These are phyloP conservation scores for Talaromyces nanjingensis DNA, from an alignment of 495 filamentous ascomycete species.

Conservation along the genomic window DNA sequence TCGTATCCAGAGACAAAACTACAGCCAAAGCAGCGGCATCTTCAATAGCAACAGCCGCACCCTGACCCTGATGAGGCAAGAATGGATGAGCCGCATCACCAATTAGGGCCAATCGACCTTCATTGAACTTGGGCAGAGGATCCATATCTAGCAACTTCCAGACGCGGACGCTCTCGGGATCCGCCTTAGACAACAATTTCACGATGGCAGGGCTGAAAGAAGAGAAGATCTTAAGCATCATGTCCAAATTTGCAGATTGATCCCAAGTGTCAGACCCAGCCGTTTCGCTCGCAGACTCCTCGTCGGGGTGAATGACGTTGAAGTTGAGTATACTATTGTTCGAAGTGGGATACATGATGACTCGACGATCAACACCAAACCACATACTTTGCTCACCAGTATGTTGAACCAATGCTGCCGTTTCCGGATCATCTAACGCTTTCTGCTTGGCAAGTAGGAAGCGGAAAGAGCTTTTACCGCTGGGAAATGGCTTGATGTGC, in stretches of 20 bases:
- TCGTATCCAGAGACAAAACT: slow-evolving; percentile 40
- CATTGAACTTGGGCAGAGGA: slow-evolving; percentile 44
- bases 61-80: slow-evolving; percentile 48
- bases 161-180: slow-evolving; percentile 43
- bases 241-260: slow-evolving; percentile 34
- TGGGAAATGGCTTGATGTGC: slow-evolving; percentile 15
- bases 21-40: slow-evolving; percentile 50
- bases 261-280: slow-evolving; percentile 34
- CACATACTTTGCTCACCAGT: slow-evolving; percentile 42
- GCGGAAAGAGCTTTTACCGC: slow-evolving; percentile 18
- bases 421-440: slow-evolving; percentile 35
- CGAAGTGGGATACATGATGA: slow-evolving; percentile 49
- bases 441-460: slow-evolving; percentile 19
- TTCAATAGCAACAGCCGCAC: slow-evolving; percentile 51
- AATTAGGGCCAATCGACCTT: slow-evolving; percentile 42
- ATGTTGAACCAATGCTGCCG: slow-evolving; percentile 29
- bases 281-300: slow-evolving; percentile 29
- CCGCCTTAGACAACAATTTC: slow-evolving; percentile 39
- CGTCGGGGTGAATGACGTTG: neutral
- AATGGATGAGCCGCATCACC: slow-evolving; percentile 63
- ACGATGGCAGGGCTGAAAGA: slow-evolving; percentile 41
- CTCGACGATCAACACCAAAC: slow-evolving; percentile 40
- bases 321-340: slow-evolving; percentile 7
- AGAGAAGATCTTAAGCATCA: slow-evolving; percentile 42
- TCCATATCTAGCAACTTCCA: slow-evolving; percentile 57